Evolutionary conservation across 768 basidiomycete genomes (phyloP).

Genomic region (Coprinellus micaceus): DNA sequence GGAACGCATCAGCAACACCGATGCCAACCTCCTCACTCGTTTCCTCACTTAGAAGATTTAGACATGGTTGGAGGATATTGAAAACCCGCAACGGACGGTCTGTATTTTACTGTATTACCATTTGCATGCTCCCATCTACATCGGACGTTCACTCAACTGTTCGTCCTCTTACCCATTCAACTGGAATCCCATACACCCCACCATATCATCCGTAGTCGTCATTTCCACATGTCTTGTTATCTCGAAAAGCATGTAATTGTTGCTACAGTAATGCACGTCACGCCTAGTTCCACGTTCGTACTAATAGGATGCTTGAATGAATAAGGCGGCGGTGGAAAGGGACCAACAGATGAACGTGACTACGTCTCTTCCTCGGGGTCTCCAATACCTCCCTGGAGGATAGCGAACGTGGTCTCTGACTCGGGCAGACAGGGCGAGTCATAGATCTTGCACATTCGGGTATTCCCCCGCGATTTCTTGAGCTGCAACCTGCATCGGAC

Average conservation of each 20-base stretch:
- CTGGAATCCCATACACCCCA: constrained; percentile 28
- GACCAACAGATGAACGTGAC: constrained; percentile 11
- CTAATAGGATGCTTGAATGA: background rate
- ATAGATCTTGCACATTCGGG: constrained; percentile 93
- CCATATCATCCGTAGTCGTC: background rate
- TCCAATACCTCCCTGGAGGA: constrained; percentile 85
- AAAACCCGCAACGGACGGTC: constrained; percentile 33
- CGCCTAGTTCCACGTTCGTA: constrained; percentile 11
- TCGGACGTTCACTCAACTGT: constrained; percentile 35
- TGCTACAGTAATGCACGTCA: constrained; percentile 18
- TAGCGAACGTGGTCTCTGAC: constrained; percentile 93
- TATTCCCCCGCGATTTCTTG: constrained; percentile 88
- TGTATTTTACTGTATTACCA: constrained; percentile 17
- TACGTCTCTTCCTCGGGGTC: constrained; percentile 88
- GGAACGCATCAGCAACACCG: constrained; percentile 72
- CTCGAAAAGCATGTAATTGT: constrained; percentile 19
- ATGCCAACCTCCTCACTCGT: constrained; percentile 86
- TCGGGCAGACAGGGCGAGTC: constrained; percentile 98
- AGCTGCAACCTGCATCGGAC: constrained; percentile 80
- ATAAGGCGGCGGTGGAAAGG: background rate
- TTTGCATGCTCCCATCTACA: constrained; percentile 18
- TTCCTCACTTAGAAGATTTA: constrained; percentile 56
- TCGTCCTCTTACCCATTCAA: constrained; percentile 41
- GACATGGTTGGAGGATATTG: constrained; percentile 10
- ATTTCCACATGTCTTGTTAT: constrained; percentile 9